Base-by-base conservation (phyloP, 345 rosid species). In the Aegle marmelos region DNA sequence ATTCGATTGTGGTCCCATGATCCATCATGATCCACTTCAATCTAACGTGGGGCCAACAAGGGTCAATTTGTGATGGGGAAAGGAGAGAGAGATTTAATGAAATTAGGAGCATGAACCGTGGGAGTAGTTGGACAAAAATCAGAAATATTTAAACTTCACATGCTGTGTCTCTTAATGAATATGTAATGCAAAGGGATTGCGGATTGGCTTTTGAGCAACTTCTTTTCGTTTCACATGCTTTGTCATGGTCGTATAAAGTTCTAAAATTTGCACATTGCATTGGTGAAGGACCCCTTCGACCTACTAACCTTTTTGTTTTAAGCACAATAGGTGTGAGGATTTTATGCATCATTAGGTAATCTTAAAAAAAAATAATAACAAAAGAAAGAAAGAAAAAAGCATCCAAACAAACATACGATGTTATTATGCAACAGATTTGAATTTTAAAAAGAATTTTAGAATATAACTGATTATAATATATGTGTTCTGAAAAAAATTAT, bases 141-240 rank as follows among this genome's bases (percentile, higher is more conserved):
- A 30, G n/a, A 73, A 67, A 68, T 54, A 56, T 30, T 68, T 28
- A 61, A 73, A 74, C 48, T 56, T 70, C 82, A 83, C 85, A 41
- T 83, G 85, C 45, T 21, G 6, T 72, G 80, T 79, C 82, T 37
- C 28, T n/a, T 60, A 30, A 41, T 41, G 11, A 41, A 2, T 11
- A 13, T 13, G 17, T 3, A 45, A 45, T 13, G 50, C 1, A 45
- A 45, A 45, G 17, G 57, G 57, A 16, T 53, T 53, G 21, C 5
- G 57, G 57, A 17, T 53, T 53, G 57, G 57, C 1, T 53, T 53
- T 50, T 50, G 62, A 34, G 64, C 64, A 19, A 58, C 54, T 31
- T 39, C 27, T 56, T 16, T 45, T 65, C 63, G 16, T n/a, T 66
- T 79, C 75, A 68, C 83, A 65, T 65, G 78, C 10, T 61, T 36